These are phyloP conservation scores for Boletus rex-veris DNA, from an alignment of 768 basidiomycete species.

Conservation along the genomic window DNA sequence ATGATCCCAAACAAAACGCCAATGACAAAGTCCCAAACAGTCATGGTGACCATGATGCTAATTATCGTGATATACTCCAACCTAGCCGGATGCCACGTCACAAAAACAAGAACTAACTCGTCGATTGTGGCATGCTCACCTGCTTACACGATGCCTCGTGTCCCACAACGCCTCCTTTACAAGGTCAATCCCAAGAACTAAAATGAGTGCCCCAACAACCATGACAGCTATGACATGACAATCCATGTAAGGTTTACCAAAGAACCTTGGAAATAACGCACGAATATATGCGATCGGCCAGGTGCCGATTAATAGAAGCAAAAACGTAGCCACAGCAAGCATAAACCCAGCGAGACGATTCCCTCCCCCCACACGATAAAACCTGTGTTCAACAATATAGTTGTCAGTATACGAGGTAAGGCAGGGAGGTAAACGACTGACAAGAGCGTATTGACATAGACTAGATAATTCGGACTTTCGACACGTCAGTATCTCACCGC, in stretches of 20 bases:
- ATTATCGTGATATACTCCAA: constrained; percentile 79
- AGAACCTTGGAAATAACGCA: constrained; percentile 37
- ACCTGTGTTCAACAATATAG: constrained; percentile 36
- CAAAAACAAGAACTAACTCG: neutral
- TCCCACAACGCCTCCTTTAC: constrained; percentile 97
- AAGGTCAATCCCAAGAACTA: constrained; percentile 90
- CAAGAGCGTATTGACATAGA: constrained; percentile 85
- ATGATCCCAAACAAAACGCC: constrained; percentile 92
- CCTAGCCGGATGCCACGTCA: constrained; percentile 33
- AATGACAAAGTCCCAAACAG: constrained; percentile 89
- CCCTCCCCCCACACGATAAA: constrained; percentile 91
- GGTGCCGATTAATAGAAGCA: constrained; percentile 79
- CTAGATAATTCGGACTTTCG: constrained; percentile 75
- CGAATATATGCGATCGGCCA: constrained; percentile 90
- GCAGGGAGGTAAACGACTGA: constrained; percentile 28
- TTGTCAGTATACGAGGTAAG: neutral
- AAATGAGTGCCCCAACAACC: constrained; percentile 89
- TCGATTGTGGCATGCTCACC: constrained; percentile 38
- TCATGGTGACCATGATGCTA: constrained; percentile 91
- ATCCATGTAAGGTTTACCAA: neutral
- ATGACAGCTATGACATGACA: constrained; percentile 60
- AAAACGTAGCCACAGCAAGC: constrained; percentile 69
- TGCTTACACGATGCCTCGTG: constrained; percentile 82
- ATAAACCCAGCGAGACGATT: constrained; percentile 82
- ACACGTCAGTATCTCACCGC: constrained; percentile 2